Evolutionary conservation across 257 asterid genomes (phyloP).

Genomic region (Vinca minor): DNA sequence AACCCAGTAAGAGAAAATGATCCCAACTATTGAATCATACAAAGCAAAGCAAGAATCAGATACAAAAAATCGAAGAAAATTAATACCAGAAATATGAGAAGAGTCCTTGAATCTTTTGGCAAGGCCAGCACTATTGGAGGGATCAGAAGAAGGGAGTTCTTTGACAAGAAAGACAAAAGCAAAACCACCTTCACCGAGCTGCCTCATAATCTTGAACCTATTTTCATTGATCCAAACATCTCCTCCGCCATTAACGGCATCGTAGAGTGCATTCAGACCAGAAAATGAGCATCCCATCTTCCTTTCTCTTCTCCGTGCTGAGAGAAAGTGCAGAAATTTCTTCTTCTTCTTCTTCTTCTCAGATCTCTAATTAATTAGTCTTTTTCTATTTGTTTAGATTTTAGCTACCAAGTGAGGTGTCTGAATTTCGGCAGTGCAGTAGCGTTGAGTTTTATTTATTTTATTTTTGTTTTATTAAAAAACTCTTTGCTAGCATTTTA

Average conservation of each 20-base stretch:
- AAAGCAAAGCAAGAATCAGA: background rate
- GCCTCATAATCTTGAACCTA: slow-evolving; percentile 74
- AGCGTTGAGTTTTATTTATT: no score
- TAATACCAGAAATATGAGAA: slow-evolving; percentile 74
- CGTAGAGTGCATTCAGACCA: slow-evolving; percentile 82
- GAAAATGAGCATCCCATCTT: slow-evolving; percentile 97
- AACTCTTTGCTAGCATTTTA: no score
- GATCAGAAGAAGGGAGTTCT: slow-evolving; percentile 72
- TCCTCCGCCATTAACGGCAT: slow-evolving; percentile 73
- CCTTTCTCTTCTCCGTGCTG: background rate
- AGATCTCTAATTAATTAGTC: no score
- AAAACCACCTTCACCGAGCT: slow-evolving; percentile 96
- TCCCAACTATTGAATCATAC: background rate
- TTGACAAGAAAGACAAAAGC: slow-evolving; percentile 87
- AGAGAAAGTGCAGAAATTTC: slow-evolving; percentile 8
- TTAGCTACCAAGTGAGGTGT: no score
- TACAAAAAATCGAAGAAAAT: background rate
- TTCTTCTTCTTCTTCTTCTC: no score
- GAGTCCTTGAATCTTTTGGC: slow-evolving; percentile 67
- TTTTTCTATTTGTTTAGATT: no score
- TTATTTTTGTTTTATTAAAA: no score
- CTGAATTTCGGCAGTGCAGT: no score
- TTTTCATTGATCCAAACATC: slow-evolving; percentile 99
- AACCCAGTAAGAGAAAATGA: background rate
- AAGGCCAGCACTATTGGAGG: slow-evolving; percentile 63